Conservation (phyloP, 441 rosid species). For the Hura crepitans region DNA sequence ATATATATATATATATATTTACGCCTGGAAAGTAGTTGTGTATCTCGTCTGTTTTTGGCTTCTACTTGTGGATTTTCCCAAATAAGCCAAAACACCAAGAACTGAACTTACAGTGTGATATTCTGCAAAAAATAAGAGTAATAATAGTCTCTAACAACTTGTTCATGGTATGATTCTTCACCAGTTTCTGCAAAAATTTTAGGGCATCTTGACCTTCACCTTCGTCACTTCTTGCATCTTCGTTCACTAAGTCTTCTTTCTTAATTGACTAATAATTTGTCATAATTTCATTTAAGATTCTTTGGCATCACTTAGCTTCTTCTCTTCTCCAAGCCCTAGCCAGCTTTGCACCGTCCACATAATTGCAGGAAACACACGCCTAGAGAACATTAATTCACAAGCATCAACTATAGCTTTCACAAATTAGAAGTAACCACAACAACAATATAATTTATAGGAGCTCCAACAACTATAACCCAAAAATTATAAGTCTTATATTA, state of each 20-base stretch:
- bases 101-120: not conserved
- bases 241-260: not conserved
- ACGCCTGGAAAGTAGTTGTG: not conserved
- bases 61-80: constrained; percentile 2
- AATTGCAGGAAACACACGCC: not conserved
- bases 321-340: constrained; percentile 3
- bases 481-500: too few relatives aligned
- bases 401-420: constrained; percentile 1
- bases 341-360: constrained; percentile 5
- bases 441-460: too few relatives aligned
- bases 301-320: not conserved
- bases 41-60: constrained; percentile 5
- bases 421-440: too few relatives aligned
- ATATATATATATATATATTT: too few relatives aligned
- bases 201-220: not conserved
- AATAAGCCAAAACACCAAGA: constrained; percentile 7
- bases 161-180: not conserved
- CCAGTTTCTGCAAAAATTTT: too few relatives aligned
- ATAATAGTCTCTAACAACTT: constrained; percentile 1
- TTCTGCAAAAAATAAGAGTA: not conserved
- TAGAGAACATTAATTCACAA: not conserved
- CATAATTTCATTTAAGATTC: not conserved
- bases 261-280: not conserved
- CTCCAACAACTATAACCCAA: too few relatives aligned
- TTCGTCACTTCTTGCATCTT: not conserved